Evolutionary conservation across 1,284 basidiomycete genomes (phyloP), one percentile per base, ranked within the genome.

Genomic region (Cryptococcus wingfieldii): DNA sequence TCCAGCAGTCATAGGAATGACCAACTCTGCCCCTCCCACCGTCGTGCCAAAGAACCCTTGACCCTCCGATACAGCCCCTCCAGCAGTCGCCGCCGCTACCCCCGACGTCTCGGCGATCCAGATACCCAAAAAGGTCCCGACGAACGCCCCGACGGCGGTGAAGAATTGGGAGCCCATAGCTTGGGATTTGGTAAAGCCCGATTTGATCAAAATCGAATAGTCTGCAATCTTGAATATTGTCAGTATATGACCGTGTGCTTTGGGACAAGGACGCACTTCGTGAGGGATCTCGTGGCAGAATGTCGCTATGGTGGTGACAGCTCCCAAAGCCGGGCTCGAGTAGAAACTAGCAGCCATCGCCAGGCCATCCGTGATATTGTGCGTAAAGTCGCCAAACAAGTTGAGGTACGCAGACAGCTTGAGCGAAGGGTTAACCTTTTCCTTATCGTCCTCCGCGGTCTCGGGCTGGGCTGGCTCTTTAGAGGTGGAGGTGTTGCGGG

Each of bases 211-310:
- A 65, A 93, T 92, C 16, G 88, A 90, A 70, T 92, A 92, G 74
- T 93, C 90, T 18, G 90, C 90, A 58, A 93, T 92, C 80, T 75
- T 47, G 13, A 16, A 37, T 12, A 47, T 28, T 0, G 31, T 47
- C 23, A 47, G 46, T 23, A 12, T 25, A 18, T 12, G 46, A 7
- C 27, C 2, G 7, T 46, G 3, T 28, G 8, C 1, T 16, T 18
- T 16, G 27, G 45, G 13, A 25, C 42, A 14, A 48, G 39, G 27
- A 56, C 67, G 58, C 54, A 73, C 74, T 64, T 91, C 89, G 68
- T 91, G 89, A 16, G 89, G 89, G 53, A 92, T 91, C 75, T 93
- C 90, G 72, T 93, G 90, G 6, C 89, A 89, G 70, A 93, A 92
- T 68, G 90, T 92, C 16, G 90, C 90, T 47, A 93, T 81, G 12